phyloP scores from a whole-genome alignment of 2,329 filamentous ascomycete genomes.

The Diplodia scrobiculata region DNA sequence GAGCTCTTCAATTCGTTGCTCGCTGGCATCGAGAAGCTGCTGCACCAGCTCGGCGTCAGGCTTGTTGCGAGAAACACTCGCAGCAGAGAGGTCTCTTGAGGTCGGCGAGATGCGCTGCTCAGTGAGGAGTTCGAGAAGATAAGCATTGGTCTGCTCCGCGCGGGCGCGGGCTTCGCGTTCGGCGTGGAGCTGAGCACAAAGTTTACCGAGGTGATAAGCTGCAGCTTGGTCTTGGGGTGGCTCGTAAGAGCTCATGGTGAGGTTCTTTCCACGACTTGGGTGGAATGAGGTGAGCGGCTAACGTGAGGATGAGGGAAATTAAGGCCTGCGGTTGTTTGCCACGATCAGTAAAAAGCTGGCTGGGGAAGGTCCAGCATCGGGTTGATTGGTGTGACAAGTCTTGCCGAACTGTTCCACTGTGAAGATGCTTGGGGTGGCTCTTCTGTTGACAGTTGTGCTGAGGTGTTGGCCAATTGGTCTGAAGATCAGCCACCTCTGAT shows the following conservation, averaged over 20 bases:
- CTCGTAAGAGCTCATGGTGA: slow-evolving; percentile 1
- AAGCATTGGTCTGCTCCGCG: neutral
- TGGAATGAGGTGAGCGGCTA: neutral
- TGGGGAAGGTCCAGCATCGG: too few species aligned
- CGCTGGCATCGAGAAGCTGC: neutral
- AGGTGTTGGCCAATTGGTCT: neutral
- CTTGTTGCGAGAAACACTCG: neutral
- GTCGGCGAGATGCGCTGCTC: neutral
- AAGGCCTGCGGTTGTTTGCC: neutral
- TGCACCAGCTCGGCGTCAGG: neutral
- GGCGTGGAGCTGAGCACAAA: slow-evolving; percentile 4
- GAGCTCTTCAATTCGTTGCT: slow-evolving; percentile 4
- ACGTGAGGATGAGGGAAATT: neutral
- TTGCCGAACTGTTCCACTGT: neutral
- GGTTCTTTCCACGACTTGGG: neutral
- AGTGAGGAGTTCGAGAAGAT: neutral
- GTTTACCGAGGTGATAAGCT: slow-evolving; percentile 4
- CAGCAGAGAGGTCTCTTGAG: neutral
- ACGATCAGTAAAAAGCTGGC: neutral
- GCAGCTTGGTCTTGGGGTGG: neutral
- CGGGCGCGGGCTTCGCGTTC: neutral
- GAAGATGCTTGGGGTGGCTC: neutral
- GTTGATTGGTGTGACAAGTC: neutral
- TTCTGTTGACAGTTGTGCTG: neutral
- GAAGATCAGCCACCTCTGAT: too few species aligned